Percentiles rank a stretch among this genome's conserved stretches.
These are phyloP conservation scores for Colletotrichum salicis DNA, from an alignment of 2,329 filamentous ascomycete species.

Conservation along the genomic window DNA sequence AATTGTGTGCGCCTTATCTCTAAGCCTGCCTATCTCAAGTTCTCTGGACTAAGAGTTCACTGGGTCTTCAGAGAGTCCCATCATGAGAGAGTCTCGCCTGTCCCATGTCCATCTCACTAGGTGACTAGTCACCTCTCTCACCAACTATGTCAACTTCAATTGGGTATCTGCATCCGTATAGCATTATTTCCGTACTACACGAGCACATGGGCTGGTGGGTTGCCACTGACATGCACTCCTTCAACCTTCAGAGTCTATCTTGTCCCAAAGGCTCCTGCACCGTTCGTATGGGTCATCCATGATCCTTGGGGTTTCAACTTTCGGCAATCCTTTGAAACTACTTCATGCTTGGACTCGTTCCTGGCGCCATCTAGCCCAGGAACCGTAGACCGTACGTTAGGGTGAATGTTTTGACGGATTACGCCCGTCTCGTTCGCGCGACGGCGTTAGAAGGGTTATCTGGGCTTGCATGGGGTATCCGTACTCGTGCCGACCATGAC, in stretches of 20 bases:
- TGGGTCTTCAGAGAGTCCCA: too few relatives aligned
- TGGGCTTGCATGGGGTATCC: not conserved
- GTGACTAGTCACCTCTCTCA: too few relatives aligned
- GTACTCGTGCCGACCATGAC: not conserved
- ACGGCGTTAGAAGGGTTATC: not conserved
- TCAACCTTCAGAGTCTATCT: not conserved
- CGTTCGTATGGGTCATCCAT: not conserved
- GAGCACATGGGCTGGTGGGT: not conserved
- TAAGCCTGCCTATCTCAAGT: not conserved
- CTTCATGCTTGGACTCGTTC: not conserved
- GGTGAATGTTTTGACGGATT: not conserved
- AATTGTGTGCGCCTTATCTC: conserved; percentile 10
- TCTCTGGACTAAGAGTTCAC: conserved; percentile 1
- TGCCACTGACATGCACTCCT: not conserved
- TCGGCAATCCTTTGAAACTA: not conserved
- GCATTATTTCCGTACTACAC: too few relatives aligned
- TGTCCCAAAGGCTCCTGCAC: not conserved
- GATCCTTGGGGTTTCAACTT: not conserved
- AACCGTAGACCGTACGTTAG: not conserved
- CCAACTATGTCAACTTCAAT: too few relatives aligned
- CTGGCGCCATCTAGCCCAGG: not conserved
- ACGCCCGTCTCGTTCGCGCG: not conserved
- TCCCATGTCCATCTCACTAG: not conserved
- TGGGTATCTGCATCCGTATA: too few relatives aligned
- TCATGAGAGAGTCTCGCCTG: not conserved